Conservation (phyloP, 2,329 filamentous ascomycete genomes). For the Tolypocladium sp. region DNA sequence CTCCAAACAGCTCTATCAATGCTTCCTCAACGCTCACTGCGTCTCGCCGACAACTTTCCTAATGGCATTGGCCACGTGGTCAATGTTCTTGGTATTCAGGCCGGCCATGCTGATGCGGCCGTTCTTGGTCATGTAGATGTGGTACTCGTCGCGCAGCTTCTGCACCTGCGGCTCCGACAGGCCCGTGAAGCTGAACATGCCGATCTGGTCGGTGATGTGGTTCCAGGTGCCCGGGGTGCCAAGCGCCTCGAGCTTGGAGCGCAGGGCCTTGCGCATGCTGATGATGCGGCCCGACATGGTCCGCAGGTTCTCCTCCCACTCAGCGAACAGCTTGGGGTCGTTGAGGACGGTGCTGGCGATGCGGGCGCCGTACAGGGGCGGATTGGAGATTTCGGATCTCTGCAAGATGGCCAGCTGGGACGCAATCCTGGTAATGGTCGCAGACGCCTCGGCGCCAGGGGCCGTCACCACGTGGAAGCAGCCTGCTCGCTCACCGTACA, state of each 20-base stretch:
- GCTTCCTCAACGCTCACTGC: slow-evolving; percentile 7
- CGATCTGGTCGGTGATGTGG: slow-evolving; percentile 97
- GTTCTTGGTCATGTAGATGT: slow-evolving; percentile 95
- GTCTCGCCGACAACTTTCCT: slow-evolving; percentile 61
- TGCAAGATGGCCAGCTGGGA: slow-evolving; percentile 91
- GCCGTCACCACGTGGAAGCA: slow-evolving; percentile 90
- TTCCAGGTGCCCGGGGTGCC: slow-evolving; percentile 88
- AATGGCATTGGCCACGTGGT: slow-evolving; percentile 85
- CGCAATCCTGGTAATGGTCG: slow-evolving; percentile 56
- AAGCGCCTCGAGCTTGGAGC: slow-evolving; percentile 72
- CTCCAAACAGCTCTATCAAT: neutral
- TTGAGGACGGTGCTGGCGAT: slow-evolving; percentile 83
- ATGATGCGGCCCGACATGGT: slow-evolving; percentile 96
- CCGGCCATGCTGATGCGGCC: slow-evolving; percentile 97
- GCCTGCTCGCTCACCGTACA: slow-evolving; percentile 93
- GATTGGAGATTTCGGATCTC: slow-evolving; percentile 95
- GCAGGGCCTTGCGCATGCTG: slow-evolving; percentile 73
- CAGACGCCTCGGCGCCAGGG: slow-evolving; percentile 56
- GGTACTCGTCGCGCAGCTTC: slow-evolving; percentile 59
- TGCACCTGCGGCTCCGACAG: slow-evolving; percentile 64
- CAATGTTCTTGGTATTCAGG: slow-evolving; percentile 84
- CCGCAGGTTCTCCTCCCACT: slow-evolving; percentile 87
- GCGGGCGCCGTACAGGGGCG: slow-evolving; percentile 85
- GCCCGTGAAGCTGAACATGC: slow-evolving; percentile 97
- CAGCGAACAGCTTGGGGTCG: slow-evolving; percentile 67